phyloP scores from a whole-genome alignment of 768 basidiomycete species.

The Pleurotus citrinopileatus region DNA sequence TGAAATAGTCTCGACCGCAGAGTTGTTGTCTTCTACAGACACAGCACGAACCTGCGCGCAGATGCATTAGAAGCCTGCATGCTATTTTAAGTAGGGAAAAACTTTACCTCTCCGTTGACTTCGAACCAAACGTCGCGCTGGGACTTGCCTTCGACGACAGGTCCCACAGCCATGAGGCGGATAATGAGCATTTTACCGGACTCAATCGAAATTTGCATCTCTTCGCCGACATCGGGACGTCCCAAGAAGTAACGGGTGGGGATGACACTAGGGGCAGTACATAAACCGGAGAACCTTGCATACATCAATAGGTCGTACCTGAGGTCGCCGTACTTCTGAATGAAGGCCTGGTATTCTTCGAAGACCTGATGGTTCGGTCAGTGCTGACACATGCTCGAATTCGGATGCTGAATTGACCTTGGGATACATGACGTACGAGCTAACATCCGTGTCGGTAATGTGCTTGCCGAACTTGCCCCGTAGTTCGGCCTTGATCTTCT shows the following conservation, averaged over 20 bases:
- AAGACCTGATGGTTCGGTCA: constrained; percentile 62
- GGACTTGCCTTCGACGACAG: constrained; percentile 87
- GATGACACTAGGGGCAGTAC: constrained; percentile 60
- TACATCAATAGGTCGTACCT: constrained; percentile 49
- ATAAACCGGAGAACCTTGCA: constrained; percentile 7
- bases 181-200: constrained; percentile 97
- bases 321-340: constrained; percentile 93
- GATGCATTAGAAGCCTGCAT: constrained; percentile 13
- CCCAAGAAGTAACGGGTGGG: constrained; percentile 98
- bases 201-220: constrained; percentile 96
- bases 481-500: constrained; percentile 91
- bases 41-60: constrained; percentile 82
- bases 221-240: constrained; percentile 88
- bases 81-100: constrained; percentile 7
- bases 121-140: constrained; percentile 98
- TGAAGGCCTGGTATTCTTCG: constrained; percentile 93
- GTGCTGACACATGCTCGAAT: constrained; percentile 9
- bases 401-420: constrained; percentile 54
- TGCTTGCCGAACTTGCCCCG: constrained; percentile 93
- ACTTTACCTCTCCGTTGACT: constrained; percentile 86
- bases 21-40: constrained; percentile 93
- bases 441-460: constrained; percentile 91
- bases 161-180: constrained; percentile 92
- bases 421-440: constrained; percentile 97
- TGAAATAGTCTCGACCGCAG: constrained; percentile 91